Evolutionary conservation across 2,329 filamentous ascomycete species (phyloP).

Genomic region (Apiospora pterosperma): DNA sequence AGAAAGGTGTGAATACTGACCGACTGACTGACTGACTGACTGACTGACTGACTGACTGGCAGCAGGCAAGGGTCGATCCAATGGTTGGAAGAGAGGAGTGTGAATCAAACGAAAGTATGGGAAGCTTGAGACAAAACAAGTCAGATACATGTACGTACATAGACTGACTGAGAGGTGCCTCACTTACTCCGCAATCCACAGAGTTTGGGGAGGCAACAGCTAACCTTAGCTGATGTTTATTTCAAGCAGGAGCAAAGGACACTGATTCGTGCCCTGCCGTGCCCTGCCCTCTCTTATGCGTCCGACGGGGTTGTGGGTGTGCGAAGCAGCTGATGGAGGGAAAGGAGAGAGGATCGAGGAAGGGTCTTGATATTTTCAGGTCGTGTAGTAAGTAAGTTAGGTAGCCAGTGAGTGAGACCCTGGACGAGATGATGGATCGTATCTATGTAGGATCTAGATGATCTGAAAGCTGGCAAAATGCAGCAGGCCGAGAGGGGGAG

Average conservation of each 20-base stretch:
- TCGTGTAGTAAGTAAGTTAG: no score
- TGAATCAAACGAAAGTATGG: constrained; percentile 1
- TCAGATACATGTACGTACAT: not conserved
- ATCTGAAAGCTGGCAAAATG: not conserved
- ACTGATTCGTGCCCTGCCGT: constrained; percentile 1
- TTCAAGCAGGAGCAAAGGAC: not conserved
- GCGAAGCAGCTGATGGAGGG: not conserved
- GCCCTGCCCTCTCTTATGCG: not conserved
- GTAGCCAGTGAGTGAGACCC: no score
- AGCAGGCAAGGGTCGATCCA: not conserved
- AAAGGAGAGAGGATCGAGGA: not conserved
- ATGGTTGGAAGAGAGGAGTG: not conserved
- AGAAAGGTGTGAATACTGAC: not conserved
- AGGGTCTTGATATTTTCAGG: not conserved
- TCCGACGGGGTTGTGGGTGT: not conserved
- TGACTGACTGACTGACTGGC: not conserved
- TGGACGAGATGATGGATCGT: not conserved
- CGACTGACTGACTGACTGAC: not conserved
- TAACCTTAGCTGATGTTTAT: constrained; percentile 6
- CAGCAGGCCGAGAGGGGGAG: not conserved
- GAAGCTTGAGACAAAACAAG: constrained; percentile 3
- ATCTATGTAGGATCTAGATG: not conserved
- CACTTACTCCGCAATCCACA: constrained; percentile 15
- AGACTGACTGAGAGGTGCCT: constrained; percentile 7
- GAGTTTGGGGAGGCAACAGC: constrained; percentile 3